These are phyloP conservation scores for Exophiala lecanii-corni DNA, from an alignment of 2,329 filamentous ascomycete species.

Conservation along the genomic window DNA sequence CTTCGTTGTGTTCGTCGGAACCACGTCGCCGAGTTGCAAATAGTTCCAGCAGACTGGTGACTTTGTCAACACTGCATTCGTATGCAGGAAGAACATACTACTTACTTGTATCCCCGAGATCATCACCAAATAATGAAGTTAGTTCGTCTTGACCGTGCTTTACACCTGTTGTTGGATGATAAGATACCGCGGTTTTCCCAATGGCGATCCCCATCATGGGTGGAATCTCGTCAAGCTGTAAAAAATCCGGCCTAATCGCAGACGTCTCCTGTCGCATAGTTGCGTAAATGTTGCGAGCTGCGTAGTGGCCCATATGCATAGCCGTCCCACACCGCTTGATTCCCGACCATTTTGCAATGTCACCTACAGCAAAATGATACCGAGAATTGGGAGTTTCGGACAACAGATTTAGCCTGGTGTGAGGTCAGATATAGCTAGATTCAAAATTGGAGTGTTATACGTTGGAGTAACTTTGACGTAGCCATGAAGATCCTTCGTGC, in stretches of 20 bases:
- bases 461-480: slow-evolving; percentile 59
- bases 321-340: slow-evolving; percentile 76
- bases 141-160: slow-evolving; percentile 59
- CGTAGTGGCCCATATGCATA: slow-evolving; percentile 66
- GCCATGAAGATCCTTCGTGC: slow-evolving; percentile 58
- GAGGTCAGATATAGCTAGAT: neutral
- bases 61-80: slow-evolving; percentile 12
- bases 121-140: slow-evolving; percentile 61
- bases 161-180: slow-evolving; percentile 54
- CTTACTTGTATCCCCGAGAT: slow-evolving; percentile 58
- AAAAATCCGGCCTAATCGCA: slow-evolving; percentile 42
- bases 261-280: slow-evolving; percentile 44
- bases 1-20: too few relatives aligned
- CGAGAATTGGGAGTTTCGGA: slow-evolving; percentile 52
- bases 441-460: slow-evolving; percentile 32
- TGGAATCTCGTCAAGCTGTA: slow-evolving; percentile 51
- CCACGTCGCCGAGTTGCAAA: slow-evolving; percentile 47
- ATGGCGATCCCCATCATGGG: slow-evolving; percentile 68
- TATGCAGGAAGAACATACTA: too few relatives aligned
- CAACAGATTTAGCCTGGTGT: slow-evolving; percentile 51
- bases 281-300: slow-evolving; percentile 64
- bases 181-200: slow-evolving; percentile 64
- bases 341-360: slow-evolving; percentile 66
- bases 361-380: slow-evolving; percentile 65
- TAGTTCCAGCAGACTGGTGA: slow-evolving; percentile 53